Conservation (phyloP, 2,329 filamentous ascomycete species). For the Fusarium incarnatum region DNA sequence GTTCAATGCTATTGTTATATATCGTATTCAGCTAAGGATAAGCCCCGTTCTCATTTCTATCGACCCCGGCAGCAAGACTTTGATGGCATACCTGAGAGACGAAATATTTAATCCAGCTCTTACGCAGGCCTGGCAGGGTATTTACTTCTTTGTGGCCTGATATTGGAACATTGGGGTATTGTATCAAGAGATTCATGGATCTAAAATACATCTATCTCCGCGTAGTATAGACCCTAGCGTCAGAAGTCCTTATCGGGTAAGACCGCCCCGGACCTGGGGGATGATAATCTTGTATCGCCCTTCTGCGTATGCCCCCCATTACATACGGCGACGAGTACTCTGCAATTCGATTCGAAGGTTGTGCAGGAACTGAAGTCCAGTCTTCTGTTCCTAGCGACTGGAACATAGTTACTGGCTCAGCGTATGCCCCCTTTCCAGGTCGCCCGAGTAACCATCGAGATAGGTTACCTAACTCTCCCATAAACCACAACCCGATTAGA, state of each 20-base stretch:
- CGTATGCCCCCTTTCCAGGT: conserved; percentile 21
- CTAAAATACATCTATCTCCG: neutral
- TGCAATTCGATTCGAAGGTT: neutral
- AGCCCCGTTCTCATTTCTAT: too few species aligned
- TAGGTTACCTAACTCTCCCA: conserved; percentile 56
- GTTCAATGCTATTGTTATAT: neutral
- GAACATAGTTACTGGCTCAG: conserved; percentile 14
- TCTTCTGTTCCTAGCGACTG: conserved; percentile 23
- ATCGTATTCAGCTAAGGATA: neutral
- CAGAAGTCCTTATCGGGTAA: neutral
- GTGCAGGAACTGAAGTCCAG: conserved; percentile 8
- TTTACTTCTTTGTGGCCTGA: neutral
- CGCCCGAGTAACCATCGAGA: conserved; percentile 47
- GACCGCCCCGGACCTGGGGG: neutral
- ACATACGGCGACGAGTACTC: conserved; percentile 25
- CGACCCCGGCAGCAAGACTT: neutral
- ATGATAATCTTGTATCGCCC: conserved; percentile 13
- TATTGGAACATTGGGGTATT: neutral
- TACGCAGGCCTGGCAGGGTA: neutral
- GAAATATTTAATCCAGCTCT: neutral
- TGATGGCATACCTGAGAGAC: neutral
- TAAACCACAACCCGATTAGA: conserved; percentile 55
- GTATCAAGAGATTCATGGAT: neutral
- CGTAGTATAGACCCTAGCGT: neutral
- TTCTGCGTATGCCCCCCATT: conserved; percentile 16